Base-by-base conservation (phyloP, 2,329 filamentous ascomycete genomes). In the Graphiopsis chlorocephala region DNA sequence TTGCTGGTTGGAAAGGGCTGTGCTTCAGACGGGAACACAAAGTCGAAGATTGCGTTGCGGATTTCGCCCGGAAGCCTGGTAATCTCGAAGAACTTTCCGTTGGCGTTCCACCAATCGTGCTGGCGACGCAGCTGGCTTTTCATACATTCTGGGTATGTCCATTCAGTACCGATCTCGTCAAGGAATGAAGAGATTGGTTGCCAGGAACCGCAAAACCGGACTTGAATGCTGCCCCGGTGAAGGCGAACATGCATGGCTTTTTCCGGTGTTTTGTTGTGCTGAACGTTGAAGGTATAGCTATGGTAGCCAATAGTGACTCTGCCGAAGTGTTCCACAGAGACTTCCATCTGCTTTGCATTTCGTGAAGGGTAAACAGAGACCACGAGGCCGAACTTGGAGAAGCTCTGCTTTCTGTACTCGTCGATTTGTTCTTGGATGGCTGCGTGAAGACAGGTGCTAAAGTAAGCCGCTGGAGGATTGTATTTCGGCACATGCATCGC, bases 21-120 rank as follows among this genome's bases (percentile, higher is more conserved):
- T 6, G 28, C 63, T 23, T n/a, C 23, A 23, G 33, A 14, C 14
- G 61, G 56, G 12, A 64, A 25, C 11, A 28, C 48, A 2, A 55
- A 25, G 29, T 58, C 52, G 64, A 58, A 69, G 55, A 69, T 61
- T 7, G 15, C 20, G 38, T 64, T 53, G 14, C 67, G 64, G 14
- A 69, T 28, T 38, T 69, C 67, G 26, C 42, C 47, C 11, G 67
- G 67, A 3, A 69, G 57, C 20, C 57, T 53, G 17, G 56, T 26
- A 35, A 69, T 38, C 8, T 57, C 29, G 62, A 67, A 68, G 4
- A 20, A 47, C 60, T 66, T 64, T 20, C 64, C 68, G 45, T 60
- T 63, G 1, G 15, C 17, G 8, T 11, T 20, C 67, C 68, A 67
- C 64, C 65, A 69, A 4, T 29, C 7, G 6, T 10, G 29, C 50